Conservation (phyloP, 352 stramenopile genomes). For the Globisporangium cylindrosporum region DNA sequence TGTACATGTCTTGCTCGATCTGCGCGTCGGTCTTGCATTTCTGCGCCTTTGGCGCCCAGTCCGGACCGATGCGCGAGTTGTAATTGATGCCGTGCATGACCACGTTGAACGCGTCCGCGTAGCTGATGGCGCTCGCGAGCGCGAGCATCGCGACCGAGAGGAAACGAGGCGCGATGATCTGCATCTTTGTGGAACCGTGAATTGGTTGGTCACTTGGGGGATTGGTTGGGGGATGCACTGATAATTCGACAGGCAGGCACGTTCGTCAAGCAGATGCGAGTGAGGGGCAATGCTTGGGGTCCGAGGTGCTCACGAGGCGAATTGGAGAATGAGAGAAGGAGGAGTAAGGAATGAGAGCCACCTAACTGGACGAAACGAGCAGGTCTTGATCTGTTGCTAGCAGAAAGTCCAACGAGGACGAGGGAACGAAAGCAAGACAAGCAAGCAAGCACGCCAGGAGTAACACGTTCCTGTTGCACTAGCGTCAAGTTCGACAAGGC, state of each 20-base stretch:
- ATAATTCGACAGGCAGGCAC: conserved; percentile 2
- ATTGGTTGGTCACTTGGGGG: background rate
- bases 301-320: background rate
- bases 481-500: background rate
- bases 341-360: background rate
- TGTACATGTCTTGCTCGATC: conserved; percentile 54
- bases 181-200: conserved; percentile 13
- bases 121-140: conserved; percentile 11
- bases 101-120: conserved; percentile 38
- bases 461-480: background rate
- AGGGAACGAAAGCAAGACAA: background rate
- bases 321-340: conserved; percentile 8
- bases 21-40: conserved; percentile 48
- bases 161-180: conserved; percentile 13
- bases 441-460: conserved; percentile 1
- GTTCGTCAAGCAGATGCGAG: background rate
- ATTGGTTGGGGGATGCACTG: background rate
- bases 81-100: conserved; percentile 76
- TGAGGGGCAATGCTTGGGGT: background rate
- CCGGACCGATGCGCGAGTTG: conserved; percentile 55
- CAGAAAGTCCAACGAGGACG: background rate
- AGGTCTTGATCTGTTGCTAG: background rate
- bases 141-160: conserved; percentile 13
- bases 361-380: background rate
- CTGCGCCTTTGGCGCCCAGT: conserved; percentile 35